Base-by-base conservation (phyloP, 371 early-diverging fungal genomes). In the Chytridium lagenaria region DNA sequence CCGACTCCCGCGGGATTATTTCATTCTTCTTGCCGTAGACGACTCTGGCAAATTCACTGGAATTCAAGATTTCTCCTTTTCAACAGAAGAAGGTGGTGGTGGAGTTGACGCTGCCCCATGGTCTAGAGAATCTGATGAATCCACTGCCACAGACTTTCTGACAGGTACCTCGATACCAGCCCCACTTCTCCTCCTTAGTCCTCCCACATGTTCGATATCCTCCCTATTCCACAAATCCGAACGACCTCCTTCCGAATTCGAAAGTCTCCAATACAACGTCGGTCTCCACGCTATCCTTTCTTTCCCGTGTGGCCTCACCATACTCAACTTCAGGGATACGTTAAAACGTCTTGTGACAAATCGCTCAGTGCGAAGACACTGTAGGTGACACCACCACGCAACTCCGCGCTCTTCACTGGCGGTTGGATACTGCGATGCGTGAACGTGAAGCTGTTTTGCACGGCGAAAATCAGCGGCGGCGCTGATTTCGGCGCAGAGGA, bases 221-320 rank as follows among this genome's bases (percentile, higher is more conserved):
- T 26, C 23, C 10, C 55, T 10, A 16, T 55, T 16, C 16, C 10
- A 10, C 55, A 55, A 5, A 16, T 55, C 23, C 10, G 26, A 28
- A 16, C 55, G 16, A 55, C 26, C 26, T 55, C 55, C 5, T 39
- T 63, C 30, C 26, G 69, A 69, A 3, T 19, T 37, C 15, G 59
- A 70, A 26, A 64, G 26, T 7, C 28, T 26, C 5, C 31, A 63
- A 23, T 63, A 31, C n/a, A 59, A 65, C 23, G 64, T 64, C 28
- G 71, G 49, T 26, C 65, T 63, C 38, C 37, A 10, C 37, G 59
- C 59, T 26, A 30, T 55, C 55, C 55, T 55, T 10, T 55, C 31
- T 12, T 31, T 23, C 26, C 31, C 30, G 16, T 12, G 15, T 12
- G 63, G 63, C 5, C 12, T 31, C 23, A 26, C 7, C 33, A 7